Percentiles rank a stretch among this genome's conserved stretches.
Evolutionary conservation across 75 land plant species (phyloP).

Genomic region (Pinus albicaulis): DNA sequence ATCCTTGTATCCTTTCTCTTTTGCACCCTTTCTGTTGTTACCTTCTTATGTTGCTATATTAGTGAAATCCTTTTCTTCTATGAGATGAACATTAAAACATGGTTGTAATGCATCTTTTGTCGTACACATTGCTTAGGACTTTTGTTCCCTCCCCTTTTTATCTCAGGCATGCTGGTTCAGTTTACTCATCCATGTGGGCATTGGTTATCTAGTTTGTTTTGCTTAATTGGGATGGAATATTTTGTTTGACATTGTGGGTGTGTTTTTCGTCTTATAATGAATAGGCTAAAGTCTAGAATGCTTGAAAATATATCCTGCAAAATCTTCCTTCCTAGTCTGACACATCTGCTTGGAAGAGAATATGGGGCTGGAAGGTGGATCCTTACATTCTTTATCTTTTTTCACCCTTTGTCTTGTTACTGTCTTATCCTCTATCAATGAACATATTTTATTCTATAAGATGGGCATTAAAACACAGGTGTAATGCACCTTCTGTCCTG

Average conservation of each 20-base stretch:
- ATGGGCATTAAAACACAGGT: not conserved
- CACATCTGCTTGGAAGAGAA: constrained; percentile 42
- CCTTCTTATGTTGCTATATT: not conserved
- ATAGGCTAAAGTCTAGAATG: constrained; percentile 83
- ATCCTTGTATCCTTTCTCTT: not conserved
- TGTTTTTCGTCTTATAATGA: too few relatives aligned
- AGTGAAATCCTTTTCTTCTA: not conserved
- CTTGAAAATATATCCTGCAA: constrained; percentile 88
- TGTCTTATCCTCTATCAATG: not conserved
- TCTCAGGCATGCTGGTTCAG: too few relatives aligned
- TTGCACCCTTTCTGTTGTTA: not conserved
- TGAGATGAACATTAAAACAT: not conserved
- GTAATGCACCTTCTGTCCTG: too few relatives aligned
- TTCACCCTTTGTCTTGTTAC: not conserved
- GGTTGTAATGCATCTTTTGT: too few relatives aligned
- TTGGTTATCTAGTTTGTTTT: too few relatives aligned
- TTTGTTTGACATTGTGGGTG: too few relatives aligned
- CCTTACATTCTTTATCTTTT: not conserved
- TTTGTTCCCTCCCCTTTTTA: too few relatives aligned
- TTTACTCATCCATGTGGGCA: too few relatives aligned
- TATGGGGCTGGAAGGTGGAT: constrained; percentile 48
- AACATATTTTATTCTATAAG: not conserved
- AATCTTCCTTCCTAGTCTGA: constrained; percentile 69
- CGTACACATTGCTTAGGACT: too few relatives aligned
- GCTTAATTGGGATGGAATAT: too few relatives aligned